These are phyloP conservation scores for Plasmodium vivax DNA, from an alignment of 169 alveolate genomes.

Conservation along the genomic window DNA sequence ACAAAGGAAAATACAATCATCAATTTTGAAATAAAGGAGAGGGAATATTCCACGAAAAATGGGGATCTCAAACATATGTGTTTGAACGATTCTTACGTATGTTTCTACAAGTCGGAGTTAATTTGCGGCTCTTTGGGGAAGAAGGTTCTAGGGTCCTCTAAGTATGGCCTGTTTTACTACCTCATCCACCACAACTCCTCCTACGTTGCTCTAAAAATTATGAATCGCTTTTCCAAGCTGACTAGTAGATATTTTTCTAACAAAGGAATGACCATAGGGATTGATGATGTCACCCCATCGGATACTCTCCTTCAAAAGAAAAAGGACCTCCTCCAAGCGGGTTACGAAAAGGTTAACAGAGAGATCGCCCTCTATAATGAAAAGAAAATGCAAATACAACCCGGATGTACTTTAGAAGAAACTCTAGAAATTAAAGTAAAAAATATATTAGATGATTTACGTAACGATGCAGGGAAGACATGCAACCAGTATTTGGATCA, in stretches of 20 bases:
- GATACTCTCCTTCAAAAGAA: slow-evolving; percentile 75
- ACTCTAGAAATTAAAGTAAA: slow-evolving; percentile 94
- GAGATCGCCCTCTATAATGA: slow-evolving; percentile 87
- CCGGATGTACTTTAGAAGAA: slow-evolving; percentile 97
- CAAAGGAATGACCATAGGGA: slow-evolving; percentile 98
- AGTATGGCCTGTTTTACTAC: slow-evolving; percentile 94
- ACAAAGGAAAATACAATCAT: slow-evolving; percentile 87
- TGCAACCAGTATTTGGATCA: slow-evolving; percentile 91
- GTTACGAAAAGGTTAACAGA: slow-evolving; percentile 91
- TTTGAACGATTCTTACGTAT: slow-evolving; percentile 95
- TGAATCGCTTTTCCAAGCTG: slow-evolving; percentile 96
- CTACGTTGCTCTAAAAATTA: slow-evolving; percentile 93
- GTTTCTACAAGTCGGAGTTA: slow-evolving; percentile 95
- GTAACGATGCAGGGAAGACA: slow-evolving; percentile 95
- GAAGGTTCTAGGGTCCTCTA: slow-evolving; percentile 92
- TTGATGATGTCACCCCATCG: slow-evolving; percentile 97
- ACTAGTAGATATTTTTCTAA: slow-evolving; percentile 96
- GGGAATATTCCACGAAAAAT: slow-evolving; percentile 82
- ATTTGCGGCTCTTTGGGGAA: slow-evolving; percentile 97
- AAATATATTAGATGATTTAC: slow-evolving; percentile 92
- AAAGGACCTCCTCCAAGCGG: slow-evolving; percentile 84
- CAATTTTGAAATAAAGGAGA: slow-evolving; percentile 91
- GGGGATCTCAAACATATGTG: slow-evolving; percentile 79
- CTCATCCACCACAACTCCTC: slow-evolving; percentile 93
- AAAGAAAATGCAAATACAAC: slow-evolving; percentile 92